Conservation (phyloP, 495 filamentous ascomycete species). For the Tuber aestivum region DNA sequence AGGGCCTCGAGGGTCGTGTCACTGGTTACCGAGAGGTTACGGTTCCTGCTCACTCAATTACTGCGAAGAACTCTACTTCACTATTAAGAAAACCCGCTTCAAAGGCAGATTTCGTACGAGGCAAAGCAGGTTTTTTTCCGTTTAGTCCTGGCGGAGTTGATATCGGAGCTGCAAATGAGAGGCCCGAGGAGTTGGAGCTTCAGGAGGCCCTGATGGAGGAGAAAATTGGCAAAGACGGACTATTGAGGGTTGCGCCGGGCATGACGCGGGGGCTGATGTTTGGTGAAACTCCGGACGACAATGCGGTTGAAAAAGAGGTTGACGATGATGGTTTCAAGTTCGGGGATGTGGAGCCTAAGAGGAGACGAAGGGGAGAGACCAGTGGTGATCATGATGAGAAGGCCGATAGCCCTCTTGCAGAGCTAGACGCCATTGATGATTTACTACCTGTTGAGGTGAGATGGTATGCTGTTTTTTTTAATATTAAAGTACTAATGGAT, state of each 20-base stretch:
- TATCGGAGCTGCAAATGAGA: slow-evolving; percentile 61
- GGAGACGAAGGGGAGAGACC: slow-evolving; percentile 52
- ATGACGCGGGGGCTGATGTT: slow-evolving; percentile 73
- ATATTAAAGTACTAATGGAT: slow-evolving; percentile 12
- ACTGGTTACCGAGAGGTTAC: slow-evolving; percentile 94
- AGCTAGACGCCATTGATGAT: slow-evolving; percentile 75
- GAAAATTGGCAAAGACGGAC: slow-evolving; percentile 57
- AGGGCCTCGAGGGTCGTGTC: slow-evolving; percentile 87
- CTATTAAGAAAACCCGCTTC: slow-evolving; percentile 78
- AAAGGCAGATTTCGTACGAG: slow-evolving; percentile 88
- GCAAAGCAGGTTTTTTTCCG: slow-evolving; percentile 89
- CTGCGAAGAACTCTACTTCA: slow-evolving; percentile 94
- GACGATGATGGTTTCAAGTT: slow-evolving; percentile 56
- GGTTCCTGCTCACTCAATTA: slow-evolving; percentile 80
- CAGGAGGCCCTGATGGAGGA: slow-evolving; percentile 33
- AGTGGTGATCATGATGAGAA: slow-evolving; percentile 35
- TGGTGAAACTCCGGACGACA: slow-evolving; percentile 55
- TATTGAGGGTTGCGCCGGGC: slow-evolving; percentile 78
- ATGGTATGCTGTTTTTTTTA: not conserved
- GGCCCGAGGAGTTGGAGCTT: slow-evolving; percentile 38
- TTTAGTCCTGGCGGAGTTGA: slow-evolving; percentile 92
- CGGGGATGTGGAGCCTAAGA: slow-evolving; percentile 49
- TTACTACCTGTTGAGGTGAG: slow-evolving; percentile 71
- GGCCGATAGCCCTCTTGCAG: slow-evolving; percentile 28
- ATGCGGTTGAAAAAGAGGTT: slow-evolving; percentile 61